Percentiles rank a stretch among this genome's conserved stretches.
phyloP scores from a whole-genome alignment of 306 rosid species.

The Luffa aegyptiaca region DNA sequence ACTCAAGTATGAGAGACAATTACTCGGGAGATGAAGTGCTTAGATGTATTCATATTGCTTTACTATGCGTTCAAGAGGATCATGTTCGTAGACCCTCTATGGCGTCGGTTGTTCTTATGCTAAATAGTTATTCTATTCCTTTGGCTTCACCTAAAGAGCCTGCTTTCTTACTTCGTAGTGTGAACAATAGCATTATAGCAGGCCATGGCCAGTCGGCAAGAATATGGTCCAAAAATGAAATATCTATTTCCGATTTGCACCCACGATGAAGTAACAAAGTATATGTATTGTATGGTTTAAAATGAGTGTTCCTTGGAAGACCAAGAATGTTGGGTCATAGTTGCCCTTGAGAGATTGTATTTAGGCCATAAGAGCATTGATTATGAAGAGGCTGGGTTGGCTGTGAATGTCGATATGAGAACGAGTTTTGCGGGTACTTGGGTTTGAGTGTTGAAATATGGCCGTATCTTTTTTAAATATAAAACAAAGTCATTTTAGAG shows the following conservation, averaged over 20 bases:
- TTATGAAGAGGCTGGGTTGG: too few species aligned
- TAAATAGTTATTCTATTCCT: neutral
- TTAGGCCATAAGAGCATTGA: too few species aligned
- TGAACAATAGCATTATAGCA: neutral
- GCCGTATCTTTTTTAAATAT: too few species aligned
- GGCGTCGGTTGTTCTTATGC: slow-evolving; percentile 18
- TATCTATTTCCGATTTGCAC: neutral
- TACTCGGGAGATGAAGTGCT: slow-evolving; percentile 15
- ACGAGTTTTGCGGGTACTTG: too few species aligned
- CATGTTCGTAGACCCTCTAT: slow-evolving; percentile 17
- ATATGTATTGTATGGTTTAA: too few species aligned
- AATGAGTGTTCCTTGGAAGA: too few species aligned
- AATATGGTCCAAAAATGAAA: neutral
- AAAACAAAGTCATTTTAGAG: too few species aligned
- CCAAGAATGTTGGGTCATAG: too few species aligned
- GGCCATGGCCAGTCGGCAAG: neutral
- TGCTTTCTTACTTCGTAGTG: neutral
- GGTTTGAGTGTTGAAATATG: too few species aligned
- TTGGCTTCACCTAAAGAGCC: neutral
- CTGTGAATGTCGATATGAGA: too few species aligned
- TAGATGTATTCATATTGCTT: slow-evolving; percentile 20
- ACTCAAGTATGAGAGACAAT: slow-evolving; percentile 3
- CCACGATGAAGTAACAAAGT: neutral
- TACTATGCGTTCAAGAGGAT: slow-evolving; percentile 23
- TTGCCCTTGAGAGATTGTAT: too few species aligned